A percentile compares a stretch with the other conserved stretches of the same genome.
These are phyloP conservation scores for Fusarium drepaniforme DNA, from an alignment of 2,329 filamentous ascomycete species.

Conservation along the genomic window DNA sequence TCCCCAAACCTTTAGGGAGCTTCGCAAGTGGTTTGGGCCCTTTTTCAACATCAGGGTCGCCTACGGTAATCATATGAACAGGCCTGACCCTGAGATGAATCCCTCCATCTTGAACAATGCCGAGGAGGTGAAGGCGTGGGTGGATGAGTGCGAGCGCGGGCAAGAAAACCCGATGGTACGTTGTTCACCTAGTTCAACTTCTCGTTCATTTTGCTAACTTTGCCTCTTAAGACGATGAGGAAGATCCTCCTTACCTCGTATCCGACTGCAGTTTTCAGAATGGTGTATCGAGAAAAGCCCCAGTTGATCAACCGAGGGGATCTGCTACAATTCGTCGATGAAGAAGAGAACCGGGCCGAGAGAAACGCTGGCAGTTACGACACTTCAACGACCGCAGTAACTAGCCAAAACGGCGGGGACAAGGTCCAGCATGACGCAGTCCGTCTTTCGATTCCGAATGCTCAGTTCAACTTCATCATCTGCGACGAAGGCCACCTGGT, in stretches of 20 bases:
- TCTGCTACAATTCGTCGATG: neutral
- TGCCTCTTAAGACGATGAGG: neutral
- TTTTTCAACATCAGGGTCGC: neutral
- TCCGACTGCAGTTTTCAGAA: neutral
- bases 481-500: neutral
- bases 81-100: neutral
- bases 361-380: neutral
- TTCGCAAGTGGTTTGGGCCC: neutral
- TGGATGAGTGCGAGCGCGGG: neutral
- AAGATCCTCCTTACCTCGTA: neutral
- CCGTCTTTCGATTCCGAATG: neutral
- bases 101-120: neutral
- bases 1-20: neutral
- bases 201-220: neutral
- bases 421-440: neutral
- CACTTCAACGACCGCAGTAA: neutral
- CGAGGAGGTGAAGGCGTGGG: neutral
- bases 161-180: neutral
- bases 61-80: neutral
- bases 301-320: neutral
- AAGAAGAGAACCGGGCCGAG: neutral
- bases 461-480: neutral
- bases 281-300: neutral
- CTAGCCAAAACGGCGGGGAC: accelerated
- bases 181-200: neutral